Evolutionary conservation across 169 alveolate species (phyloP).

Genomic region (Plasmodium gonderi): DNA sequence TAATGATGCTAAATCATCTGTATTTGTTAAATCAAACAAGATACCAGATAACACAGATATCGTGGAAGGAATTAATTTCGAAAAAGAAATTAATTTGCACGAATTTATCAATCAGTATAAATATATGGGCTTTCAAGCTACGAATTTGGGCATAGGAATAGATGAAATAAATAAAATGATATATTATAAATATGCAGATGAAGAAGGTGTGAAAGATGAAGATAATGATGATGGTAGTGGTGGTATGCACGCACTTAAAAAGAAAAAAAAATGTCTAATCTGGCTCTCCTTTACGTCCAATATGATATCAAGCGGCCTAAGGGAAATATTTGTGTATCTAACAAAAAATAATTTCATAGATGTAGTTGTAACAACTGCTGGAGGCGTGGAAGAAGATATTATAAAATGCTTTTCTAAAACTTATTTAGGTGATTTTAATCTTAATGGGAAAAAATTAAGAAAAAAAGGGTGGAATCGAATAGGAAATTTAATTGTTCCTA

Average conservation of each 20-base stretch:
- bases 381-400: constrained; percentile 99
- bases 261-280: constrained; percentile 93
- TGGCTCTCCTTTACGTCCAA: constrained; percentile 97
- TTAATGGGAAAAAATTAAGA: constrained; percentile 94
- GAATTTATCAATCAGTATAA: constrained; percentile 77
- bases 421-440: constrained; percentile 90
- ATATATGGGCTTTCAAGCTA: constrained; percentile 85
- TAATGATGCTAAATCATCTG: constrained; percentile 51
- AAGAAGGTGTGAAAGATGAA: neutral
- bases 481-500: constrained; percentile 98
- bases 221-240: constrained; percentile 73
- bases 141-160: constrained; percentile 84
- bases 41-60: constrained; percentile 77
- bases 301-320: constrained; percentile 96
- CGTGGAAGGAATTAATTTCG: constrained; percentile 79
- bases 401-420: constrained; percentile 96
- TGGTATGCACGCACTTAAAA: constrained; percentile 83
- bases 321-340: constrained; percentile 94
- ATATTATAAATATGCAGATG: constrained; percentile 77
- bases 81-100: constrained; percentile 74
- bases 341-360: constrained; percentile 95
- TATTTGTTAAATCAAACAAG: constrained; percentile 71
- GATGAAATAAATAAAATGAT: constrained; percentile 85
- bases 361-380: constrained; percentile 97
- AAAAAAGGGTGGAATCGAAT: constrained; percentile 97